These are phyloP conservation scores for Curvularia spicifera DNA, from an alignment of 2,329 filamentous ascomycete species.

Conservation along the genomic window DNA sequence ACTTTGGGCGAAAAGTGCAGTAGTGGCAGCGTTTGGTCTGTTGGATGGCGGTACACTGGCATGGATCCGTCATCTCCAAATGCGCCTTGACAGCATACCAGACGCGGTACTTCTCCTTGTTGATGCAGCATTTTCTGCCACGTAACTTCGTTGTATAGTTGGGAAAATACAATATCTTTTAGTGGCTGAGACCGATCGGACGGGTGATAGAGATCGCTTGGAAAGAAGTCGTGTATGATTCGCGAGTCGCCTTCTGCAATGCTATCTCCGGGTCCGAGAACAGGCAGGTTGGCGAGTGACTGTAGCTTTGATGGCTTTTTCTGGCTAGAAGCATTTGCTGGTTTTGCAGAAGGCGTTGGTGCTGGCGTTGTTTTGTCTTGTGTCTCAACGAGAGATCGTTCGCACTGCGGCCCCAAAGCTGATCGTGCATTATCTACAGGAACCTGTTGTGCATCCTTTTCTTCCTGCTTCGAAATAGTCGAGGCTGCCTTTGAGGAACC, in stretches of 20 bases:
- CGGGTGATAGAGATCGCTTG: conserved; percentile 45
- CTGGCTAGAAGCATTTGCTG: conserved; percentile 13
- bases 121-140: conserved; percentile 96
- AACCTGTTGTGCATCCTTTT: conserved; percentile 7
- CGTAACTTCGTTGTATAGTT: conserved; percentile 73
- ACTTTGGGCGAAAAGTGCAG: conserved; percentile 78
- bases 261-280: conserved; percentile 57
- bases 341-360: neutral
- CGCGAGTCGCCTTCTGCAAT: conserved; percentile 84
- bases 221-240: conserved; percentile 73
- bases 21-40: conserved; percentile 83
- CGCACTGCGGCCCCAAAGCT: neutral
- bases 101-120: conserved; percentile 85
- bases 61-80: conserved; percentile 72
- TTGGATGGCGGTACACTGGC: conserved; percentile 93
- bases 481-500: conserved; percentile 17
- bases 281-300: conserved; percentile 48
- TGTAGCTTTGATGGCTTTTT: conserved; percentile 42
- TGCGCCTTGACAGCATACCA: conserved; percentile 86
- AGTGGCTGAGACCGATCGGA: conserved; percentile 49
- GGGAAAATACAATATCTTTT: conserved; percentile 68
- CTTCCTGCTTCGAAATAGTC: conserved; percentile 17
- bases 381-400: neutral
- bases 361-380: neutral
- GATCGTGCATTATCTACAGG: conserved; percentile 10